Conservation (phyloP, 1,139 yeast species). For the Yamadazyma atlantica region DNA sequence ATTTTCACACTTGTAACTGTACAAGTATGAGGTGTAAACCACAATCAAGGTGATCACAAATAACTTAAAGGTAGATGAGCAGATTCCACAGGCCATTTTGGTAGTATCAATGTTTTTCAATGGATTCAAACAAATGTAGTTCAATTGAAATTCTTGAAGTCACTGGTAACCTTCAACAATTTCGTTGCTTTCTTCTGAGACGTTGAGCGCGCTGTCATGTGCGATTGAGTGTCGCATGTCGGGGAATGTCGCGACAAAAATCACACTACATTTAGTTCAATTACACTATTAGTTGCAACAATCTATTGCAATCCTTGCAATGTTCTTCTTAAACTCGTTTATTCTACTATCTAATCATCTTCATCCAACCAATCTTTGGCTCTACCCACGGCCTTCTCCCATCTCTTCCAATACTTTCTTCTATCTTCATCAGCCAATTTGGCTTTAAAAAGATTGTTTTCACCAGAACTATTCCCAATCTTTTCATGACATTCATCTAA, state of each 20-base stretch:
- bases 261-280: no score
- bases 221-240: no score
- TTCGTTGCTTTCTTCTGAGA: neutral
- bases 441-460: constrained; percentile 53
- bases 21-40: constrained; percentile 39
- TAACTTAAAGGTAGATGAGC: constrained; percentile 20
- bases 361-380: constrained; percentile 75
- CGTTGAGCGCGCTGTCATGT: neutral
- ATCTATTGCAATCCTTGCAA: no score
- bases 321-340: no score
- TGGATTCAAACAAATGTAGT: no score
- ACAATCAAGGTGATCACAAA: constrained; percentile 29
- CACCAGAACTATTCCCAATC: constrained; percentile 32
- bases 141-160: neutral
- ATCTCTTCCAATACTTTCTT: constrained; percentile 64
- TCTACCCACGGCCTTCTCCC: constrained; percentile 82
- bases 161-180: neutral
- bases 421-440: constrained; percentile 59
- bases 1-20: constrained; percentile 40
- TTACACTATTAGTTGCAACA: no score
- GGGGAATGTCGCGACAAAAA: no score
- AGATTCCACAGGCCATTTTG: constrained; percentile 1
- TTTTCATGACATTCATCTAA: constrained; percentile 58
- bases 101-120: neutral
- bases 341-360: constrained; percentile 18